These are phyloP conservation scores for Calophaca sinica DNA, from an alignment of 306 rosid genomes.

Conservation along the genomic window DNA sequence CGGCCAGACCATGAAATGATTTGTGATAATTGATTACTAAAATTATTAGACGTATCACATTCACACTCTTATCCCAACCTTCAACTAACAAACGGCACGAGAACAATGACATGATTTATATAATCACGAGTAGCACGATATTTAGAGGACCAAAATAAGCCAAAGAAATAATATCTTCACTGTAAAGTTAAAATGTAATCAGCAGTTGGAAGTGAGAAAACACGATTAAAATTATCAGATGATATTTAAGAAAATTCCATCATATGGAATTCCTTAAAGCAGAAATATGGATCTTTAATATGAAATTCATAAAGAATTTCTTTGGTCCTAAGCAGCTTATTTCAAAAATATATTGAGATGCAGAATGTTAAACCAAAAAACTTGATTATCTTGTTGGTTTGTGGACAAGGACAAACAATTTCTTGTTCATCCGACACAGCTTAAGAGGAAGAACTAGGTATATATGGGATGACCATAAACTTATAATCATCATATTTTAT, in stretches of 20 bases:
- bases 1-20: no score
- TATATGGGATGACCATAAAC: no score
- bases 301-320: background rate
- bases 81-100: no score
- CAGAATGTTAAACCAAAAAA: background rate
- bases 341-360: background rate
- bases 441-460: no score
- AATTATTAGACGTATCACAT: no score
- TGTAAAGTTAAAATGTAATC: background rate
- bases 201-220: background rate
- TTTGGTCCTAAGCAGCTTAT: background rate
- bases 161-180: background rate
- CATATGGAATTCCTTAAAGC: background rate
- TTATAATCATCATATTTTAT: no score
- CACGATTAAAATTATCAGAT: background rate
- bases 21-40: no score
- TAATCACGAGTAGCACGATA: background rate
- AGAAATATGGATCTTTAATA: background rate
- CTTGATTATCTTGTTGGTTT: background rate
- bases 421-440: background rate
- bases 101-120: no score
- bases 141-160: constrained; percentile 12
- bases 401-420: background rate
- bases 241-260: background rate
- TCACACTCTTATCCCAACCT: no score